Percentiles rank a stretch among this genome's conserved stretches.
These are phyloP conservation scores for Lasiosphaeriaceae sp. DNA, from an alignment of 495 filamentous ascomycete species.

Conservation along the genomic window DNA sequence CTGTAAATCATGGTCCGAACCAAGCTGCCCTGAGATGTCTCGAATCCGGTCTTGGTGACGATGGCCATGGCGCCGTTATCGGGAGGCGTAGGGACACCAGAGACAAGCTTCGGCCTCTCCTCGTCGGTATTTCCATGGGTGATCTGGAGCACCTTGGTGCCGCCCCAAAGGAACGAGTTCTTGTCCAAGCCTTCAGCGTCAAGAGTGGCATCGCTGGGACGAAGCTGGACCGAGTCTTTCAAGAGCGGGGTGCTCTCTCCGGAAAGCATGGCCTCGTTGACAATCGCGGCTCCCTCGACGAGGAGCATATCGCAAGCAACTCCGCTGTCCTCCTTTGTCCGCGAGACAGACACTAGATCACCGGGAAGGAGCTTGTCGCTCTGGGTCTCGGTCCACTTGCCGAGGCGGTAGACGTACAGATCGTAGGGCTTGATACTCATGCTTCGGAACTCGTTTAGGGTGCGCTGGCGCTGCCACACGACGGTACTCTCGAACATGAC, in stretches of 20 bases:
- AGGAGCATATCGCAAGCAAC: constrained; percentile 97
- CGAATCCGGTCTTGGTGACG: constrained; percentile 95
- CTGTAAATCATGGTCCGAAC: constrained; percentile 99
- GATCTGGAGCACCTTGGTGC: constrained; percentile 95
- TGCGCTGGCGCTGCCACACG: constrained; percentile 97
- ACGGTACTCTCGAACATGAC: constrained; percentile 97
- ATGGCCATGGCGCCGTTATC: constrained; percentile 93
- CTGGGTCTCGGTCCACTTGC: constrained; percentile 82
- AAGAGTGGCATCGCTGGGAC: constrained; percentile 76
- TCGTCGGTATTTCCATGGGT: constrained; percentile 80
- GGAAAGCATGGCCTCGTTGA: constrained; percentile 99
- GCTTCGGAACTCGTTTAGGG: constrained; percentile 93
- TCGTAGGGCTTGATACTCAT: constrained; percentile 99
- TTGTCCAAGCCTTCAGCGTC: constrained; percentile 93
- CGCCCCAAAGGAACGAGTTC: constrained; percentile 91
- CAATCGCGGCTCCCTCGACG: constrained; percentile 91
- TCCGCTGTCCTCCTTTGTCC: constrained; percentile 95
- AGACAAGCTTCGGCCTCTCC: constrained; percentile 59
- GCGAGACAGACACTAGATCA: constrained; percentile 90
- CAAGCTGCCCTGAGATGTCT: constrained; percentile 95
- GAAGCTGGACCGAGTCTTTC: constrained; percentile 93
- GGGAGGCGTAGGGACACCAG: constrained; percentile 68
- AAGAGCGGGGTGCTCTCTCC: constrained; percentile 95
- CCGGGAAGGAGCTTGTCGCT: constrained; percentile 94
- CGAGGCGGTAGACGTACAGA: constrained; percentile 80